Conservation (phyloP, 2,329 filamentous ascomycete genomes). For the Pyrenochaeta sp. region DNA sequence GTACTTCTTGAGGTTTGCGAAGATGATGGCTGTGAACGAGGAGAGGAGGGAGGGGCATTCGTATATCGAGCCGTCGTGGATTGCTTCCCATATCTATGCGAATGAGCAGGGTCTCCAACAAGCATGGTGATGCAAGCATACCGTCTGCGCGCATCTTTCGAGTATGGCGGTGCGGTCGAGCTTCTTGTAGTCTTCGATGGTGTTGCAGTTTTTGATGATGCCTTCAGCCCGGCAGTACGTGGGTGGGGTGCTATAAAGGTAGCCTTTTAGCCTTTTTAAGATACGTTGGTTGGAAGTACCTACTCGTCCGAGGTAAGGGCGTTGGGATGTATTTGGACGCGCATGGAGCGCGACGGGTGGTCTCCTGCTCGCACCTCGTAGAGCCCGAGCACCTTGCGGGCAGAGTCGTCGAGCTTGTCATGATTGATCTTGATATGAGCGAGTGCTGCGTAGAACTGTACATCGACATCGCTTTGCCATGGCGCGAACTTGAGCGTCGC, state of each 20-base stretch:
- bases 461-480: constrained; percentile 92
- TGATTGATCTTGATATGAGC: constrained; percentile 94
- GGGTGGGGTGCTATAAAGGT: constrained; percentile 34
- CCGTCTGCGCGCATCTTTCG: constrained; percentile 79
- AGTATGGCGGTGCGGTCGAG: constrained; percentile 82
- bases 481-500: constrained; percentile 77
- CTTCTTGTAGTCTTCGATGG: constrained; percentile 89
- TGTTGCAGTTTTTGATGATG: constrained; percentile 95
- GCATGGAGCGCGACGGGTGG: constrained; percentile 77
- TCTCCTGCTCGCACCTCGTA: constrained; percentile 84
- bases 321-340: constrained; percentile 89
- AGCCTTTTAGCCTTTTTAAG: constrained; percentile 19
- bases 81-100: constrained; percentile 90
- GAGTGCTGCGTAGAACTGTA: constrained; percentile 94
- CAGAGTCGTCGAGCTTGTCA: constrained; percentile 95
- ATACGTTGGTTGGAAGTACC: constrained; percentile 48
- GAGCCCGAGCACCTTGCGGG: constrained; percentile 82
- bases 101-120: constrained; percentile 29
- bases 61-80: constrained; percentile 95
- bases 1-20: constrained; percentile 96
- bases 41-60: constrained; percentile 90
- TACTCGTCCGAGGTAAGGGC: constrained; percentile 85
- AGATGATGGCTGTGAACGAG: constrained; percentile 89
- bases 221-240: constrained; percentile 83
- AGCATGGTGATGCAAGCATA: constrained; percentile 51